These are phyloP conservation scores for Tieghemiomyces parasiticus DNA, from an alignment of 192 early-diverging fungal species.

Conservation along the genomic window DNA sequence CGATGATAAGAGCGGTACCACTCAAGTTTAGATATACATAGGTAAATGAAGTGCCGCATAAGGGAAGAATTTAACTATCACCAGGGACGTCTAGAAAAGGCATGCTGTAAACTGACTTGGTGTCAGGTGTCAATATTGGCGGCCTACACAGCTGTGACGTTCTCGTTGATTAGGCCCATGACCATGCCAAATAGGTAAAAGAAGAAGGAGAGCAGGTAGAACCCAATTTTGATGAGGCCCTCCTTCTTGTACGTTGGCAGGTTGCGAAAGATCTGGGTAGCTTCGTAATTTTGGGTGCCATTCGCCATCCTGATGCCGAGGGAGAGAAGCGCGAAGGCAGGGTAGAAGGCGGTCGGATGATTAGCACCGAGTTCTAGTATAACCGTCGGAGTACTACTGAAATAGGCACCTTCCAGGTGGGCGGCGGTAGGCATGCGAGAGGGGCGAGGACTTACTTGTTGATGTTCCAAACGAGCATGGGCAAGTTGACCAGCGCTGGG, in stretches of 20 bases:
- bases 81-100: too few species aligned
- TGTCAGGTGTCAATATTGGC: too few species aligned
- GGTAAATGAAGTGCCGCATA: too few species aligned
- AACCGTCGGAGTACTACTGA: not conserved
- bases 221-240: conserved; percentile 90
- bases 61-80: too few species aligned
- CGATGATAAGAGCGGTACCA: too few species aligned
- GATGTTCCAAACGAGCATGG: conserved; percentile 72
- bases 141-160: too few species aligned
- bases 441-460: conserved; percentile 49
- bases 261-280: conserved; percentile 95
- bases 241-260: conserved; percentile 86
- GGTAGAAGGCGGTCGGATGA: not conserved
- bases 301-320: conserved; percentile 46
- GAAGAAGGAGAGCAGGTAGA: conserved; percentile 92
- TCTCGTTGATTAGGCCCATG: conserved; percentile 35
- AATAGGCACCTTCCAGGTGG: conserved; percentile 1
- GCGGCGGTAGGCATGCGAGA: not conserved
- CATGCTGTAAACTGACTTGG: too few species aligned
- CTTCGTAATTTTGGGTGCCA: conserved; percentile 86
- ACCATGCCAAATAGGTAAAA: conserved; percentile 71
- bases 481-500: conserved; percentile 69
- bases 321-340: conserved; percentile 5
- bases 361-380: not conserved
- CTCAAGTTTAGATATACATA: too few species aligned